Evolutionary conservation across 139 green algal species (phyloP), one percentile per base, ranked within the genome.

Genomic region (Desmodesmus armatus): DNA sequence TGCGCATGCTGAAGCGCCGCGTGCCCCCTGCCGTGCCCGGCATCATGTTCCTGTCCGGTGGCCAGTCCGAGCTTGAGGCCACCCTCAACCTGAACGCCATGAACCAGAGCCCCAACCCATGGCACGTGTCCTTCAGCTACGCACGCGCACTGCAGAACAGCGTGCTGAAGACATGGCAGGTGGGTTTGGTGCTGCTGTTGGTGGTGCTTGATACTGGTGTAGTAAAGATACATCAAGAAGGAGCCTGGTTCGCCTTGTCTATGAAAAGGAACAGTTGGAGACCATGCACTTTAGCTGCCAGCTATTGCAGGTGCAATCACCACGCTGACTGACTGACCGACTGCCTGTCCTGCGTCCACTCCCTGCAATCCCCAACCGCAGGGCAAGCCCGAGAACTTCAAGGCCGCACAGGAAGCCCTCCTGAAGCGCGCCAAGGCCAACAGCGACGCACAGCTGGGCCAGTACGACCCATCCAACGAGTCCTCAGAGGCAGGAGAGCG

Each of bases 121-220:
- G 97, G 97, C 97, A 99, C 92, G 97, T 99, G 92, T 99, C 97
- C 60, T 99, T 99, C 97, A 99, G 97, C n/a, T 99, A 99, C 92
- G 97, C 97, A 27, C 96, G 97, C 87, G 97, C 97, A 25, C 95
- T 99, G 82, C 96, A 98, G 92, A 96, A 97, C 93, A 91, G 90
- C 74, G 94, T 96, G 58, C 92, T 97, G 37, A 97, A 97, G 91
- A 96, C 90, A 35, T 98, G 94, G 94, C 85, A n/a, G n/a, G n/a
- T n/a, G n/a, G n/a, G n/a, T n/a, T n/a, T n/a, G n/a, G n/a, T n/a
- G n/a, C n/a, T n/a, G n/a, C n/a, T n/a, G n/a, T n/a, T n/a, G n/a
- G n/a, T n/a, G n/a, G n/a, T n/a, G n/a, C n/a, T n/a, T n/a, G n/a
- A n/a, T n/a, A n/a, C n/a, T n/a, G n/a, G n/a, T n/a, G n/a, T n/a